These are phyloP conservation scores for Paraphaeosphaeria sporulosa DNA, from an alignment of 2,329 filamentous ascomycete genomes.

Conservation along the genomic window DNA sequence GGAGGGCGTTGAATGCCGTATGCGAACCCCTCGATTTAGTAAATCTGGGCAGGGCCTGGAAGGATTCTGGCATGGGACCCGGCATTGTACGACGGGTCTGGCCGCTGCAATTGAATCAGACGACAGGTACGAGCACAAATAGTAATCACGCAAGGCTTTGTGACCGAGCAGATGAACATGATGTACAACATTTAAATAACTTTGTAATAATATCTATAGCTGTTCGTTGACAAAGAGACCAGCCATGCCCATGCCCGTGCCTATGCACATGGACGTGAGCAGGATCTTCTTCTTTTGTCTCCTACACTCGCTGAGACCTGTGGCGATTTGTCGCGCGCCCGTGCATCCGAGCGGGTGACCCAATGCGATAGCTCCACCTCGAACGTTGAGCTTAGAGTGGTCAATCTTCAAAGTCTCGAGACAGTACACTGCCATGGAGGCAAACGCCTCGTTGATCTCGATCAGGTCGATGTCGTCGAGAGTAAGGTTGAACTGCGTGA, in stretches of 20 bases:
- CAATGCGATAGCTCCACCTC: constrained; percentile 82
- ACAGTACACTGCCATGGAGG: constrained; percentile 97
- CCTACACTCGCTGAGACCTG: constrained; percentile 83
- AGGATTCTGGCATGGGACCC: too few species aligned
- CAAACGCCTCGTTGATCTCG: constrained; percentile 98
- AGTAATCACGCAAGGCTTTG: neutral
- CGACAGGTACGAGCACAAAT: neutral
- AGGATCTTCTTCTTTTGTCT: constrained; percentile 89
- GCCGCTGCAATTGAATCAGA: neutral
- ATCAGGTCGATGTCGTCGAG: constrained; percentile 86
- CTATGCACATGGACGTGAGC: constrained; percentile 88
- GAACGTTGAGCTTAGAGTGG: constrained; percentile 79
- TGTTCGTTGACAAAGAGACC: constrained; percentile 72
- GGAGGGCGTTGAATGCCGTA: too few species aligned
- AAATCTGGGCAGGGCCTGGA: neutral
- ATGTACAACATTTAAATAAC: neutral
- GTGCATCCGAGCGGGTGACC: constrained; percentile 85
- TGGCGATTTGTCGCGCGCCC: constrained; percentile 83
- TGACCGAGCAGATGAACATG: neutral
- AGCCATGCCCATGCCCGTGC: constrained; percentile 72
- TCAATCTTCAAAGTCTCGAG: constrained; percentile 71
- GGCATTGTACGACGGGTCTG: too few species aligned
- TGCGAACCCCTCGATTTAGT: neutral
- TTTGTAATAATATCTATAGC: constrained; percentile 17
- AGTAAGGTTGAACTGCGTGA: constrained; percentile 78